Conservation (phyloP, 352 stramenopile species). For the Pythium aphanidermatum region DNA sequence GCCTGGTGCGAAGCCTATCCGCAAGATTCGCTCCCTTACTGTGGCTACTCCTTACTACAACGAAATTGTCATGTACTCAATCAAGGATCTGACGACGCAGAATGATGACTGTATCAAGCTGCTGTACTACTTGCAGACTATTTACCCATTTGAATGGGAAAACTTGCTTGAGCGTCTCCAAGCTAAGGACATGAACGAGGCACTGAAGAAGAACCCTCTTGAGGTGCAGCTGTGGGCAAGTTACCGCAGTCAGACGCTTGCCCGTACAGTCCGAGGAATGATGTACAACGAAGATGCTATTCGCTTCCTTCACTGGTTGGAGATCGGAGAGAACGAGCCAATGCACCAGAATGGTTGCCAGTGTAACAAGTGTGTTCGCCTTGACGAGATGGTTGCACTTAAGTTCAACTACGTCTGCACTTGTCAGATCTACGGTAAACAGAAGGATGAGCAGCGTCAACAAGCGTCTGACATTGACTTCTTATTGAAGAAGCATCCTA, state of each 20-base stretch:
- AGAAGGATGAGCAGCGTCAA: constrained; percentile 79
- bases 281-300: constrained; percentile 88
- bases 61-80: constrained; percentile 88
- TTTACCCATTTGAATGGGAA: constrained; percentile 84
- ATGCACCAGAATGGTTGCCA: constrained; percentile 75
- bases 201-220: constrained; percentile 74
- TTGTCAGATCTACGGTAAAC: constrained; percentile 85
- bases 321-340: constrained; percentile 84
- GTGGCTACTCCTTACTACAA: constrained; percentile 88
- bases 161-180: constrained; percentile 76
- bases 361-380: constrained; percentile 82
- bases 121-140: constrained; percentile 93
- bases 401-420: constrained; percentile 89
- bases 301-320: constrained; percentile 81
- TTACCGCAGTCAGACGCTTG: constrained; percentile 81
- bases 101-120: constrained; percentile 94
- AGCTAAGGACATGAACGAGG: constrained; percentile 79
- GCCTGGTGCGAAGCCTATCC: constrained; percentile 77
- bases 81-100: constrained; percentile 79
- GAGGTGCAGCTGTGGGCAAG: constrained; percentile 81
- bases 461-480: constrained; percentile 61
- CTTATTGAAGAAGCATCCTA: constrained; percentile 76
- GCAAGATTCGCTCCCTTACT: constrained; percentile 81
- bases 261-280: constrained; percentile 79
- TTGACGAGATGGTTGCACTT: constrained; percentile 78